Evolutionary conservation across 2,329 filamentous ascomycete genomes (phyloP).

Genomic region (Knufia fluminis): DNA sequence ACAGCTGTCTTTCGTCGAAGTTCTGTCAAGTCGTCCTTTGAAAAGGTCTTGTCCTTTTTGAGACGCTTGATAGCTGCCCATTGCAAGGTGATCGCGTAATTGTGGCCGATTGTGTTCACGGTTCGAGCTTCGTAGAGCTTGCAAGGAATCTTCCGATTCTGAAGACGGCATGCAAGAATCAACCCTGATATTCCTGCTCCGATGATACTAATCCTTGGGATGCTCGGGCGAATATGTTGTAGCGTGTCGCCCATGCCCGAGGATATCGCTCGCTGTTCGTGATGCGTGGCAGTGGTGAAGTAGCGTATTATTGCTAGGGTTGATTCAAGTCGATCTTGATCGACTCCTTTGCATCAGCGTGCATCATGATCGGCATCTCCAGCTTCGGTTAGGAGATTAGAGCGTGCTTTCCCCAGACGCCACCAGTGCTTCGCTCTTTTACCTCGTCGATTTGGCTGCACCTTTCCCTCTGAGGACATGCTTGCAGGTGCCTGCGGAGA

Average conservation of each 20-base stretch:
- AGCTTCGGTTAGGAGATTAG: too few species aligned
- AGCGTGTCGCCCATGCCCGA: not conserved
- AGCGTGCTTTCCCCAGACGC: too few species aligned
- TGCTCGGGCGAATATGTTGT: too few species aligned
- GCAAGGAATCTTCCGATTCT: not conserved
- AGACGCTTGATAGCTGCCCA: not conserved
- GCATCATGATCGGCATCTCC: too few species aligned
- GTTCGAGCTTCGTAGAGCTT: constrained; percentile 4
- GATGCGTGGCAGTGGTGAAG: too few species aligned
- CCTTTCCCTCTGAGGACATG: too few species aligned
- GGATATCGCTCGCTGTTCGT: too few species aligned
- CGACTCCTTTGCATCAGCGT: too few species aligned
- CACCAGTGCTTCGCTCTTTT: too few species aligned
- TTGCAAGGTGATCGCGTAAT: constrained; percentile 3
- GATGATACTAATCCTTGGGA: constrained; percentile 5
- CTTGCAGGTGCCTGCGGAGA: not conserved
- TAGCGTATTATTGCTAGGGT: too few species aligned
- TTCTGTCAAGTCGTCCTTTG: not conserved
- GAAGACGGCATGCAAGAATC: not conserved
- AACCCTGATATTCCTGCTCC: constrained; percentile 6
- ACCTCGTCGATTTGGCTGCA: too few species aligned
- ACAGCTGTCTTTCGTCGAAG: not conserved
- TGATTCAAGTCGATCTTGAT: too few species aligned
- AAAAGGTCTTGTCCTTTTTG: not conserved
- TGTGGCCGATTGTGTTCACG: not conserved